A percentile compares a stretch with the other conserved stretches of the same genome.
phyloP scores from a whole-genome alignment of 2,329 filamentous ascomycete genomes.

The Thelonectria blattea region DNA sequence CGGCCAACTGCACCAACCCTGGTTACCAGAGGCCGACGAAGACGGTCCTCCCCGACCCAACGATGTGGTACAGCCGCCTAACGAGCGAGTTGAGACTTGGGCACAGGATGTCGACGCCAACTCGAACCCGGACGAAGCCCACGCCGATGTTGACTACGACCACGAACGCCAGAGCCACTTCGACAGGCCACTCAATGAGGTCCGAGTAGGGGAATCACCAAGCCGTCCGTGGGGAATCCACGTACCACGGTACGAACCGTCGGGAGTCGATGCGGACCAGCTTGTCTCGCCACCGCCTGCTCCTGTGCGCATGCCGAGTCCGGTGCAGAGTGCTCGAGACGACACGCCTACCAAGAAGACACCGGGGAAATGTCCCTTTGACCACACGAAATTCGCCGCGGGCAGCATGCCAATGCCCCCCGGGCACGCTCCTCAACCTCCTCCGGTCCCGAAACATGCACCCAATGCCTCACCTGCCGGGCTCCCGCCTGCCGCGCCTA shows the following conservation, averaged over 20 bases:
- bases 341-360: slow-evolving; percentile 37
- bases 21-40: slow-evolving; percentile 68
- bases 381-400: slow-evolving; percentile 53
- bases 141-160: slow-evolving; percentile 42
- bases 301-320: slow-evolving; percentile 57
- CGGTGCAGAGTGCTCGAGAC: slow-evolving; percentile 34
- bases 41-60: slow-evolving; percentile 53
- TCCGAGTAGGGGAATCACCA: slow-evolving; percentile 92
- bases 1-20: slow-evolving; percentile 84
- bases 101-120: slow-evolving; percentile 75
- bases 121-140: slow-evolving; percentile 41
- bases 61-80: slow-evolving; percentile 60
- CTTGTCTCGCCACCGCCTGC: slow-evolving; percentile 64
- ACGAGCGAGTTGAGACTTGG: slow-evolving; percentile 84
- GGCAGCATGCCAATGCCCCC: slow-evolving; percentile 33
- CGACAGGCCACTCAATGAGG: slow-evolving; percentile 83
- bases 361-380: slow-evolving; percentile 64
- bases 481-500: slow-evolving; percentile 26
- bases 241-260: slow-evolving; percentile 66
- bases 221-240: slow-evolving; percentile 92
- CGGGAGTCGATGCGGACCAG: slow-evolving; percentile 46
- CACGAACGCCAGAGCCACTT: slow-evolving; percentile 75
- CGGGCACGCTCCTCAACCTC: slow-evolving; percentile 20
- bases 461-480: slow-evolving; percentile 26
- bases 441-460: slow-evolving; percentile 19